Base-by-base conservation (phyloP, 228 moss, liverwort and hornwort genomes). In the Sphagnum fallax region DNA sequence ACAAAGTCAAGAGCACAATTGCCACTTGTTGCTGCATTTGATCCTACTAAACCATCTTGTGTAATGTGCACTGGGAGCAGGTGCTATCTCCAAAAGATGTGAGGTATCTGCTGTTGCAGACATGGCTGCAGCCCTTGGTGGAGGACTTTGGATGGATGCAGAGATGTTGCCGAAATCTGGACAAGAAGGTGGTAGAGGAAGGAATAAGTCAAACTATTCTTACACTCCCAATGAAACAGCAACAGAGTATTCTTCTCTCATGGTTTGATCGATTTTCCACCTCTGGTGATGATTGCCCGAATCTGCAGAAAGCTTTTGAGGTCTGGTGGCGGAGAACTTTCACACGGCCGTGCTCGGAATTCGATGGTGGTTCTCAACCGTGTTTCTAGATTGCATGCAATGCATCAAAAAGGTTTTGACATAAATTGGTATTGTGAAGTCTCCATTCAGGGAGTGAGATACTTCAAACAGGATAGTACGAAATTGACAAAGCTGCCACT, bases 81-180 rank as follows among this genome's bases (percentile, higher is more conserved):
- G 85, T 85, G 11, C 64, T 92, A 10, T 88, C 82, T 15, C 90
- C 90, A 7, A 90, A 90, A 70, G 92, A 92, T 47, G 88, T 92
- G 70, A 69, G 85, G 10, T 90, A 83, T 52, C 74, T 86, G 61
- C 51, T 92, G 10, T 86, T 92, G 49, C 88, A 88, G 60, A 92
- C 92, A 5, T 92, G 92, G 92, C 74, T 92, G 74, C 92, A 90
- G 75, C 92, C 92, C 7, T 74, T 92, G 15, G 90, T 92, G 47
- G 92, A 92, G 69, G 92, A 92, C 73, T 92, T 92, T 50, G 90
- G 86, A 10, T 92, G 92, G 92, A 92, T 92, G 90, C 92, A 92
- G 65, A 77, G 92, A 3, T 90, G 92, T 65, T 92, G 92, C 68
- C 90, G 90, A 71, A 86, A 82, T 72, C 79, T 92, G 55, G 92